Conservation (phyloP, 176 grass and related monocot species). For the Poa pratensis region DNA sequence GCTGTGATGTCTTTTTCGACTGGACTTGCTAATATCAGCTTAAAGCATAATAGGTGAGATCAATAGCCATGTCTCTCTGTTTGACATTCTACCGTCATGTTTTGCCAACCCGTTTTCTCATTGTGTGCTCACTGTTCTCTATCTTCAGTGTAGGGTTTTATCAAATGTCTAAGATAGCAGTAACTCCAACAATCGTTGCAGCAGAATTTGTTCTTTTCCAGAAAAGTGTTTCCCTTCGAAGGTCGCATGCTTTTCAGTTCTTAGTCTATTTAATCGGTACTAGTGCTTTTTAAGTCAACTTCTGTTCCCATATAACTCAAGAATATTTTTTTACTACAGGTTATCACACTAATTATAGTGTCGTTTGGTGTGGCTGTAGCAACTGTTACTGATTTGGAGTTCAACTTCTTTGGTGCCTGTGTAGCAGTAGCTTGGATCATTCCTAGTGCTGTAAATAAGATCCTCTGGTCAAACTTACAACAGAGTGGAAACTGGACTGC, state of each 20-base stretch:
- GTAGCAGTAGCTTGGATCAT: slow-evolving; percentile 92
- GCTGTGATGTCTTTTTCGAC: slow-evolving; percentile 98
- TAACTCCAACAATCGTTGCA: slow-evolving; percentile 92
- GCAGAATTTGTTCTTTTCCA: slow-evolving; percentile 81
- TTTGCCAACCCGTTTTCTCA: neutral
- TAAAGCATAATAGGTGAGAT: slow-evolving; percentile 96
- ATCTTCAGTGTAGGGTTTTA: slow-evolving; percentile 95
- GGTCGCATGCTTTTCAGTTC: slow-evolving; percentile 39
- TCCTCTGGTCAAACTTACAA: slow-evolving; percentile 94
- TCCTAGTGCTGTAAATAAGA: slow-evolving; percentile 95
- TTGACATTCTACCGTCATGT: slow-evolving; percentile 17
- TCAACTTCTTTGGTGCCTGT: slow-evolving; percentile 95
- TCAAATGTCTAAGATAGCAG: slow-evolving; percentile 99
- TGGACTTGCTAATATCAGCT: slow-evolving; percentile 96
- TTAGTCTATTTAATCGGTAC: slow-evolving; percentile 11
- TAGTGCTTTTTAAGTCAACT: neutral
- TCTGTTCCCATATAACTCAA: slow-evolving; percentile 16
- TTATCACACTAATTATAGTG: slow-evolving; percentile 69
- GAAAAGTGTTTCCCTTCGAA: slow-evolving; percentile 75
- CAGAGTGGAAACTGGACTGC: slow-evolving; percentile 93
- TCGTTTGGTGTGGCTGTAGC: slow-evolving; percentile 85
- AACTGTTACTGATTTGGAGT: slow-evolving; percentile 94
- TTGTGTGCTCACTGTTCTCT: slow-evolving; percentile 39
- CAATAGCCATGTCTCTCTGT: slow-evolving; percentile 15
- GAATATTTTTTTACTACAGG: slow-evolving; percentile 52